phyloP scores from a whole-genome alignment of 768 basidiomycete species.

The Calocybe gangraenosa region DNA sequence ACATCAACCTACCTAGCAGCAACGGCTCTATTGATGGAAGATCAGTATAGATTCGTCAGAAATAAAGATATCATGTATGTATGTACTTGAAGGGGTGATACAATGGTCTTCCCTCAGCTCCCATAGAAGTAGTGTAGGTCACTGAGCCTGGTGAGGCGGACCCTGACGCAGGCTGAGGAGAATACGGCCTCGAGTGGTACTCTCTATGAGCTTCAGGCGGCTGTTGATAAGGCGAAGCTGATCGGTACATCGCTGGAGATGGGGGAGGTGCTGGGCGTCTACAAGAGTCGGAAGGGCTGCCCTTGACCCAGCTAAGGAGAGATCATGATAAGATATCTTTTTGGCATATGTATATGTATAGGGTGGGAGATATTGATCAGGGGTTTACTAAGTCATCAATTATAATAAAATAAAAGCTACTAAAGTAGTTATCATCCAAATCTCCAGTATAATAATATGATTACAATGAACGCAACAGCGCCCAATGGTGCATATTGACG shows the following conservation, averaged over 20 bases:
- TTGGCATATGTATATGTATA: too few species aligned
- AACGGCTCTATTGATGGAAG: conserved; percentile 49
- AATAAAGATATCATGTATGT: conserved; percentile 5
- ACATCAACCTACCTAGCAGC: conserved; percentile 55
- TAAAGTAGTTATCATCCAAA: conserved; percentile 43
- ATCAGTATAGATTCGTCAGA: conserved; percentile 15
- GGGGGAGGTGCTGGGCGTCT: background rate
- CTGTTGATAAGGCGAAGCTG: conserved; percentile 18
- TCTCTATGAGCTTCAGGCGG: conserved; percentile 8
- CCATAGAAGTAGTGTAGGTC: conserved; percentile 66
- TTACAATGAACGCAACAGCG: conserved; percentile 72
- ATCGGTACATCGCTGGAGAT: conserved; percentile 10
- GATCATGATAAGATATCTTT: conserved; percentile 14
- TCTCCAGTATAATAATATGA: conserved; percentile 78
- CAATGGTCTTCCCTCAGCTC: conserved; percentile 54
- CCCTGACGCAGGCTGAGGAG: conserved; percentile 12
- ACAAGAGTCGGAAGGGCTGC: conserved; percentile 1
- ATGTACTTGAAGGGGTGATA: conserved; percentile 77
- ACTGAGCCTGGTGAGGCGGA: conserved; percentile 64
- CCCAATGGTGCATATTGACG: conserved; percentile 94
- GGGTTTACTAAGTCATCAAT: background rate
- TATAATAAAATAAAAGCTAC: conserved; percentile 10
- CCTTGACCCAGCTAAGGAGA: conserved; percentile 8
- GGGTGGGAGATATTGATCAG: background rate
- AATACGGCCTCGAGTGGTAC: conserved; percentile 11